A percentile compares a stretch with the other conserved stretches of the same genome.
Conservation (phyloP, 352 stramenopile species). For the Phytophthora hibernalis region DNA sequence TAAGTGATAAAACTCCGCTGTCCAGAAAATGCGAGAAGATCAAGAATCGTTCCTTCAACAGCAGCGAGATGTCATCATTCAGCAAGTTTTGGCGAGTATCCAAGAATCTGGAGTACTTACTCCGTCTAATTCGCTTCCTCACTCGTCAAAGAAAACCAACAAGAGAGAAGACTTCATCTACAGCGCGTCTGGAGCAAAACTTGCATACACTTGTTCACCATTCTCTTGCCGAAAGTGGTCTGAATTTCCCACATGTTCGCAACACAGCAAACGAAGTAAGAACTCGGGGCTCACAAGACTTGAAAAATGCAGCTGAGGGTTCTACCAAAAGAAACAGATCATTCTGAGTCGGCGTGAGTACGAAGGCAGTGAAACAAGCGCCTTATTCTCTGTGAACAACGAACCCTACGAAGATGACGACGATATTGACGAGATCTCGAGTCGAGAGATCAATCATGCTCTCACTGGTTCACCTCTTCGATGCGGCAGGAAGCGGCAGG, state of each 20-base stretch:
- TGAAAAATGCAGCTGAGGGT: background rate
- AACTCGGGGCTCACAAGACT: background rate
- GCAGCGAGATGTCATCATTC: conserved; percentile 65
- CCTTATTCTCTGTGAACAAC: background rate
- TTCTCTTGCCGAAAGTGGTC: conserved; percentile 65
- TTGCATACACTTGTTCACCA: conserved; percentile 60
- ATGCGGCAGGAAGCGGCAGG: too few relatives aligned
- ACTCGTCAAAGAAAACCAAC: background rate
- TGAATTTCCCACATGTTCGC: conserved; percentile 69
- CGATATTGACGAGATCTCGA: conserved; percentile 1
- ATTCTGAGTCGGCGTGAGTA: conserved; percentile 37
- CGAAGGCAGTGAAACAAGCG: conserved; percentile 1
- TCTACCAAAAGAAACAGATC: conserved; percentile 21
- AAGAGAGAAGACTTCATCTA: conserved; percentile 19
- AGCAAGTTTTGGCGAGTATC: conserved; percentile 67
- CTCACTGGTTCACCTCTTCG: conserved; percentile 18
- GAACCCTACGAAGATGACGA: conserved; percentile 1
- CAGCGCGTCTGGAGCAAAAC: conserved; percentile 50
- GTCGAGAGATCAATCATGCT: background rate
- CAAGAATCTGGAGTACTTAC: conserved; percentile 34
- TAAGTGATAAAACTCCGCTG: background rate
- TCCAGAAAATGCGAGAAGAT: conserved; percentile 43
- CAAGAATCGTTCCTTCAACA: conserved; percentile 59
- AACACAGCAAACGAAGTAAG: conserved; percentile 12
- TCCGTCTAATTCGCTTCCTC: background rate